Evolutionary conservation across 306 rosid genomes (phyloP), one percentile per base, ranked within the genome.

Genomic region (Phaseolus lunatus): DNA sequence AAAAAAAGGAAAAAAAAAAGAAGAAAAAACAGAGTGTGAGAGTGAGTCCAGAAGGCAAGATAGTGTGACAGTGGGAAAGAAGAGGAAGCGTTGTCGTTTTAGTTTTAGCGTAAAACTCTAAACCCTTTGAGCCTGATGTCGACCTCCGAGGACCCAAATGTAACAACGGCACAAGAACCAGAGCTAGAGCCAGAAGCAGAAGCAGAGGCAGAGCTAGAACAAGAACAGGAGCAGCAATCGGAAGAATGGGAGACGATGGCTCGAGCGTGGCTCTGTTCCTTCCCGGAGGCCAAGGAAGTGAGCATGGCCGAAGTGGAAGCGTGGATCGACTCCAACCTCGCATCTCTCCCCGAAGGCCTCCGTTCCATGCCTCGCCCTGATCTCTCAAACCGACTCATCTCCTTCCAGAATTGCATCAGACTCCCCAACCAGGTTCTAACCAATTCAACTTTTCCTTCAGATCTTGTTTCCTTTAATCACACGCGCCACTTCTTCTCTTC

Each of bases 161-260:
- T 58, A 35, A 33, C 48, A 39, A 39, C 72, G 76, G 85, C 81
- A 43, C 80, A 67, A 68, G 73, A 71, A 4, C 19, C 19, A 50
- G 24, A 52, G 1, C 23, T 1, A 0, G 52, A 47, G 71, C 65
- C 2, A 47, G 47, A 66, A 53, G 24, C 13, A 44, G 62, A 33
- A 33, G 8, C 66, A 44, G 98, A 70, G 70, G 50, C 2, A 50
- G 45, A 67, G 45, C 26, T 14, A 22, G 63, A 89, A 15, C 81
- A 75, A 9, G 90, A 88, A 22, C 81, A 72, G 16, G 79, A 44
- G 26, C 87, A 80, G 75, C 81, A 77, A 44, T 76, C 77, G 26
- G 89, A 86, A 44, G 99, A 92, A 83, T 92, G 97, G 96, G 99
- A 87, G 54, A 91, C 89, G 11, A 95, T 95, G 99, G 99, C 99